Evolutionary conservation across 306 rosid species (phyloP).

Genomic region (Vigna reflexopilosa): DNA sequence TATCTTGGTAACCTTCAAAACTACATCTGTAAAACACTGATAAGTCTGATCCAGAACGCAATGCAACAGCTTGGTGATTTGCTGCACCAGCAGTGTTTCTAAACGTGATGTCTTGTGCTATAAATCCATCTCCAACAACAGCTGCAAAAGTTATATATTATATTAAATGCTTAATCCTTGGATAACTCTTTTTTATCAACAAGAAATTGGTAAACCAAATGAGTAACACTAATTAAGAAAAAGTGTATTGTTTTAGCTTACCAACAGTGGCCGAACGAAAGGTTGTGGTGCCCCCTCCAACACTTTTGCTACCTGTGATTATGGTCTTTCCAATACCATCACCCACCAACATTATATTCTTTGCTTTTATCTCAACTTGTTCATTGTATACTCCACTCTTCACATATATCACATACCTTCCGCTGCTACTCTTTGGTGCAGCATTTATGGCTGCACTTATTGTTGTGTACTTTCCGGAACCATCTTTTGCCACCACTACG

Average conservation of each 20-base stretch:
- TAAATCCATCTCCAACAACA: slow-evolving; percentile 72
- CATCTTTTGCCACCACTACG: slow-evolving; percentile 71
- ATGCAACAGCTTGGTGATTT: slow-evolving; percentile 87
- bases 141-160: slow-evolving; percentile 46
- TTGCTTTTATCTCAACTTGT: slow-evolving; percentile 60
- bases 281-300: slow-evolving; percentile 87
- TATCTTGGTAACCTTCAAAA: slow-evolving; percentile 86
- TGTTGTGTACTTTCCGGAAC: slow-evolving; percentile 64
- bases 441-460: slow-evolving; percentile 57
- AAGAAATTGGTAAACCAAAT: too few species aligned
- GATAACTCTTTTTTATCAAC: too few species aligned
- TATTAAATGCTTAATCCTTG: too few species aligned
- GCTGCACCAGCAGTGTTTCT: slow-evolving; percentile 77
- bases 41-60: slow-evolving; percentile 80
- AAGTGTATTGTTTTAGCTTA: slow-evolving; percentile 3
- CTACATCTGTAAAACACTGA: slow-evolving; percentile 78
- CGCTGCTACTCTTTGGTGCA: slow-evolving; percentile 50
- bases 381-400: slow-evolving; percentile 76
- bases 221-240: too few species aligned
- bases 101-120: slow-evolving; percentile 72
- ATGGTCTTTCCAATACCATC: slow-evolving; percentile 82
- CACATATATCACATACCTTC: slow-evolving; percentile 74
- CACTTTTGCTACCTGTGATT: slow-evolving; percentile 84
- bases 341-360: slow-evolving; percentile 74
- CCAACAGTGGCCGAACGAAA: slow-evolving; percentile 85